Evolutionary conservation across 768 basidiomycete species (phyloP).

Genomic region (Leccinum fibrillosum): DNA sequence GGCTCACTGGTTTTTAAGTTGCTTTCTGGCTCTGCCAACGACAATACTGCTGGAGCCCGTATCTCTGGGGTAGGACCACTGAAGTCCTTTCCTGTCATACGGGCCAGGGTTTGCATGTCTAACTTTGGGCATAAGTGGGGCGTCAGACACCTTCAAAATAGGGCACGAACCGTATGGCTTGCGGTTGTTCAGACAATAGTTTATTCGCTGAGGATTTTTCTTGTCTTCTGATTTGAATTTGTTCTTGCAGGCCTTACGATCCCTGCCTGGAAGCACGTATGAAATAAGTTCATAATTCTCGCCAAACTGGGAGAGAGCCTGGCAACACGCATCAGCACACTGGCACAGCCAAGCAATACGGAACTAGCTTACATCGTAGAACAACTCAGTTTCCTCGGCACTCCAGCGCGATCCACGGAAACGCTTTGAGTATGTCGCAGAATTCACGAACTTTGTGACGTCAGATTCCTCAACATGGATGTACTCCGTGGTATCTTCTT

Average conservation of each 20-base stretch:
- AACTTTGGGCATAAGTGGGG: neutral
- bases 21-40: slow-evolving; percentile 28
- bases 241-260: slow-evolving; percentile 86
- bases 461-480: slow-evolving; percentile 82
- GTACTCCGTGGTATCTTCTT: slow-evolving; percentile 67
- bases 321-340: slow-evolving; percentile 9
- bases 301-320: slow-evolving; percentile 89
- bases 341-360: neutral
- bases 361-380: slow-evolving; percentile 65
- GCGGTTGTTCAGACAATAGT: slow-evolving; percentile 68
- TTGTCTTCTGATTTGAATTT: slow-evolving; percentile 92
- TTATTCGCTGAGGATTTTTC: slow-evolving; percentile 73
- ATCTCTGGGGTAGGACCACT: slow-evolving; percentile 78
- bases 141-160: neutral
- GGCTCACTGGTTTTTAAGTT: neutral
- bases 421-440: slow-evolving; percentile 75
- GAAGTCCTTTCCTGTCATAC: slow-evolving; percentile 85
- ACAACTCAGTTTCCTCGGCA: slow-evolving; percentile 84
- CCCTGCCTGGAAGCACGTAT: slow-evolving; percentile 77
- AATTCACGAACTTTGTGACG: slow-evolving; percentile 81
- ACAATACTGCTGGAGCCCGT: slow-evolving; percentile 36
- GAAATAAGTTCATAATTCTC: slow-evolving; percentile 94
- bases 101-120: slow-evolving; percentile 73
- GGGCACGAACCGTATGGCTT: slow-evolving; percentile 65
- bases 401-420: slow-evolving; percentile 85